Percentiles rank a stretch among this genome's conserved stretches.
phyloP scores from a whole-genome alignment of 164 flowering plant genomes.

The Tinospora cordifolia region DNA sequence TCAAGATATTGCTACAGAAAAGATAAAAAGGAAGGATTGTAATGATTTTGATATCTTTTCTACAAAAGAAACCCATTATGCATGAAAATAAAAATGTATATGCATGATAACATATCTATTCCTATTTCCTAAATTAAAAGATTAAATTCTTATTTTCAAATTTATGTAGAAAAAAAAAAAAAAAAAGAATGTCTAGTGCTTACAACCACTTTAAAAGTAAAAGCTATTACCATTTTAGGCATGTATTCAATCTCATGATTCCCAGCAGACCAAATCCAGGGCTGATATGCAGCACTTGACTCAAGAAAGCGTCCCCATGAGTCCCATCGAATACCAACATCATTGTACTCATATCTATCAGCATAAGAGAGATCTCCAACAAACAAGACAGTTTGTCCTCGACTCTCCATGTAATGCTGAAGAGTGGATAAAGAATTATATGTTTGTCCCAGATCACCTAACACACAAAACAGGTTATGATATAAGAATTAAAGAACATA shows the following conservation, averaged over 20 bases:
- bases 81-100: too few species aligned
- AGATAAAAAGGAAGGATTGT: too few species aligned
- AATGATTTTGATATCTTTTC: too few species aligned
- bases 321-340: conserved; percentile 88
- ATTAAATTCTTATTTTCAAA: too few species aligned
- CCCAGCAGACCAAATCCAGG: conserved; percentile 96
- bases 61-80: too few species aligned
- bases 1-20: too few species aligned
- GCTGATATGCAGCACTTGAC: conserved; percentile 77
- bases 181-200: background rate
- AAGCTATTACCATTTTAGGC: conserved; percentile 64
- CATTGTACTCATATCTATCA: conserved; percentile 68
- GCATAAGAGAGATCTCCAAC: conserved; percentile 98
- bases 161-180: too few species aligned
- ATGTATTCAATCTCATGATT: conserved; percentile 93
- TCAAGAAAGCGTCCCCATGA: conserved; percentile 91
- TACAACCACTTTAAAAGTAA: background rate
- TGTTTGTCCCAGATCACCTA: conserved; percentile 96
- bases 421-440: conserved; percentile 88
- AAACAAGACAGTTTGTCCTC: conserved; percentile 63
- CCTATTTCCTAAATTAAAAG: too few species aligned
- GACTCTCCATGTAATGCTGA: conserved; percentile 75
- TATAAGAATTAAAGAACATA: background rate
- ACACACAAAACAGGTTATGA: conserved; percentile 7
- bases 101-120: too few species aligned